phyloP scores from a whole-genome alignment of 140 eudicot species.

The Senecio squalidus region DNA sequence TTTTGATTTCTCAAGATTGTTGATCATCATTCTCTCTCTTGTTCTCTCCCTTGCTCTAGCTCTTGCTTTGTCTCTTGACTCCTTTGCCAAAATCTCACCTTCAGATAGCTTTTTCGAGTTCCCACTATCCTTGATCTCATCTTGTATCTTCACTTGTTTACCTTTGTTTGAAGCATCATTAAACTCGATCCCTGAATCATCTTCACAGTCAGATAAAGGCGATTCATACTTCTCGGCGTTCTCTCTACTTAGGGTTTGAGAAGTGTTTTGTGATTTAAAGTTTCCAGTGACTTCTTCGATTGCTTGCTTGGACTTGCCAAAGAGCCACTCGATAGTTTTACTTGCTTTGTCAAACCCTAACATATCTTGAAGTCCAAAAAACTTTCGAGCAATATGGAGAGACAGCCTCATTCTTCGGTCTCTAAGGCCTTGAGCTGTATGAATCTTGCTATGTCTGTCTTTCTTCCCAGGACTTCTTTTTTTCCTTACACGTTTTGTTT shows the following conservation, averaged over 20 bases:
- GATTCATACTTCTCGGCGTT: constrained; percentile 16
- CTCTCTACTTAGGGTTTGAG: constrained; percentile 21
- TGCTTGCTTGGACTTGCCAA: constrained; percentile 48
- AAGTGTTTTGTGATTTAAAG: constrained; percentile 19
- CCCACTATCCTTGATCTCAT: constrained; percentile 8
- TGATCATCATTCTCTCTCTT: constrained; percentile 38
- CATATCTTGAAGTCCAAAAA: constrained; percentile 61
- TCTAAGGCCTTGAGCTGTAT: constrained; percentile 54
- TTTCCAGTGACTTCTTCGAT: constrained; percentile 40
- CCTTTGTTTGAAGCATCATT: constrained; percentile 24
- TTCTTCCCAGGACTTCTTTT: constrained; percentile 49
- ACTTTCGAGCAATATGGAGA: constrained; percentile 52
- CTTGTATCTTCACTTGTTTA: constrained; percentile 16
- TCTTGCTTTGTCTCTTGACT: constrained; percentile 46
- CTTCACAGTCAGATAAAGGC: constrained; percentile 16
- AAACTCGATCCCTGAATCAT: constrained; percentile 16
- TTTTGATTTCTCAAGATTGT: constrained; percentile 23
- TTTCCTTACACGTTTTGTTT: constrained; percentile 25
- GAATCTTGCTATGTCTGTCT: constrained; percentile 62
- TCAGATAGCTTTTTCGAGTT: constrained; percentile 14
- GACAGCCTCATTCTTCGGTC: constrained; percentile 58
- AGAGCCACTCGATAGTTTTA: constrained; percentile 62
- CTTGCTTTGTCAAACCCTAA: constrained; percentile 63
- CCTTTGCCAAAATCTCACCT: constrained; percentile 27
- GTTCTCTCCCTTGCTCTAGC: constrained; percentile 60